Conservation (phyloP, 1,284 basidiomycete genomes). For the Fomes fomentarius region DNA sequence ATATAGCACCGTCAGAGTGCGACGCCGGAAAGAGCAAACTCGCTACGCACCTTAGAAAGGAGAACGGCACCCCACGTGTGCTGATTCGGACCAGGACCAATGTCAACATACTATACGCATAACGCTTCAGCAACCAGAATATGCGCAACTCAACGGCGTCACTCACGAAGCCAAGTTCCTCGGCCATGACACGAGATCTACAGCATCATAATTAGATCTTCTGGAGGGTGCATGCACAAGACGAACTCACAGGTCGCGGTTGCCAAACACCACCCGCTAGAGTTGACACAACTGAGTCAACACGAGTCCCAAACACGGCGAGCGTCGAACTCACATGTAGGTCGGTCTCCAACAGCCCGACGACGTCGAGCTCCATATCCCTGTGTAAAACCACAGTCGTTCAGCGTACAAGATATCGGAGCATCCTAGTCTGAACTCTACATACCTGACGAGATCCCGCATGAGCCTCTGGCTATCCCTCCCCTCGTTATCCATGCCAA, state of each 20-base stretch:
- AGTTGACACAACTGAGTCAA: not conserved
- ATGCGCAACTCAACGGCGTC: not conserved
- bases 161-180: slow-evolving; percentile 84
- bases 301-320: not conserved
- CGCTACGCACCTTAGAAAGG: slow-evolving; percentile 67
- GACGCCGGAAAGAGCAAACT: not conserved
- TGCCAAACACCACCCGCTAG: slow-evolving; percentile 86
- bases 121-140: no score
- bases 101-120: slow-evolving; percentile 70
- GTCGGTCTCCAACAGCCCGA: slow-evolving; percentile 89
- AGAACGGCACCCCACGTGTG: slow-evolving; percentile 93
- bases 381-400: slow-evolving; percentile 34
- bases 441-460: slow-evolving; percentile 68
- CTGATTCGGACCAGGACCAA: slow-evolving; percentile 87
- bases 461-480: slow-evolving; percentile 85
- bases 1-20: not conserved
- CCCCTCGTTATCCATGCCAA: slow-evolving; percentile 84
- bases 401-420: not conserved
- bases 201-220: slow-evolving; percentile 1
- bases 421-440: not conserved
- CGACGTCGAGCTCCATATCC: slow-evolving; percentile 82
- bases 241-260: slow-evolving; percentile 77
- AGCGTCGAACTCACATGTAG: slow-evolving; percentile 61
- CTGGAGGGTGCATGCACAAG: not conserved
- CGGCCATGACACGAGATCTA: slow-evolving; percentile 75